Base-by-base conservation (phyloP, 129 eudicot genomes). In the Helichrysum umbraculigerum region DNA sequence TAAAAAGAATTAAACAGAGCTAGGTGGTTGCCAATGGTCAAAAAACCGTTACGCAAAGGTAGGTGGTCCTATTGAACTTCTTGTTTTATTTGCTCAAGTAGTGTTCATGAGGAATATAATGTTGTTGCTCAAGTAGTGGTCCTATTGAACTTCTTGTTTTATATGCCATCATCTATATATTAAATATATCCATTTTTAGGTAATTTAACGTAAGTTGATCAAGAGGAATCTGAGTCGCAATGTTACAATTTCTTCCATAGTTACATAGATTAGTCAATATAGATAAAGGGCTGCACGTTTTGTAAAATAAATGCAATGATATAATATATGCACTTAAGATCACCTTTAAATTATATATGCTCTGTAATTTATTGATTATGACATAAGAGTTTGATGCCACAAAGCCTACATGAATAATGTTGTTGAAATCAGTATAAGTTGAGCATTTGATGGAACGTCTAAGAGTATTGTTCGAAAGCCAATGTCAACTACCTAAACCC, bases 351-450 rank as follows among this genome's bases (percentile, higher is more conserved):
- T 41, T 67, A 66, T 68, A 56, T 9, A 8, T 37, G 60, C n/a
- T 7, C 25, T 66, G 15, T 41, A 33, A 7, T 28, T 58, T 16
- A 33, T 33, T 65, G n/a, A 22, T 12, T 41, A 25, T 61, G 60
- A 74, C 78, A 62, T 61, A 41, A 25, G 69, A 61, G 11, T 41
- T 39, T 74, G 30, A 39, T 74, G 35, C 70, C 37, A 57, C 21
- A 57, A 34, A 73, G 10, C 12, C 47, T 9, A 41, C 47, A 41
- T 9, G 47, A 12, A 41, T 41, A 41, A 9, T 41, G 47, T 41
- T 41, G 47, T 12, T 41, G 47, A 41, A 41, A 9, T 39, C 44
- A 2, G 8, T 39, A 8, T 39, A 39, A 39, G 8, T 41, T 8
- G 47, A 39, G 30, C 15, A 54, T 62, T 34, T 58, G 68, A 59